Evolutionary conservation across 495 filamentous ascomycete genomes (phyloP).

Genomic region (Talaromyces wortmannii): DNA sequence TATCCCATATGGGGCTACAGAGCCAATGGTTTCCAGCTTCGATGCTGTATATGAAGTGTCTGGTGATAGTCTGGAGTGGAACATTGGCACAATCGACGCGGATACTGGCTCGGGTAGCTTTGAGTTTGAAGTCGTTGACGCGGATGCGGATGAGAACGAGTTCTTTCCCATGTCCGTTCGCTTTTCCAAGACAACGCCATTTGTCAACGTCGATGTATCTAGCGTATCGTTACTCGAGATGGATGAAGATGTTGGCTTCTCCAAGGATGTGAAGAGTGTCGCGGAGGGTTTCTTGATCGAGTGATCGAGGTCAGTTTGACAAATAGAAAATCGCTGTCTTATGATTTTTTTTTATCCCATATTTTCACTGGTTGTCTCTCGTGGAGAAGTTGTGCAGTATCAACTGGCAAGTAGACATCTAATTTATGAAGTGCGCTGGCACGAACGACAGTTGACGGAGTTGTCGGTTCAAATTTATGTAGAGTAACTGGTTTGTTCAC

Average conservation of each 20-base stretch:
- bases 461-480: too few relatives aligned
- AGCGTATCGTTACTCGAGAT: conserved; percentile 69
- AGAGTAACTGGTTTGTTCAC: too few relatives aligned
- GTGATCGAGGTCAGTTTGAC: conserved; percentile 28
- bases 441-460: too few relatives aligned
- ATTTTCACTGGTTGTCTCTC: too few relatives aligned
- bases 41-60: conserved; percentile 92
- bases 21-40: conserved; percentile 85
- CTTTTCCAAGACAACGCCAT: conserved; percentile 80
- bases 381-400: too few relatives aligned
- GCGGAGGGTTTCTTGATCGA: conserved; percentile 79
- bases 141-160: conserved; percentile 72
- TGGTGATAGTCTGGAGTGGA: conserved; percentile 91
- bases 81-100: conserved; percentile 73
- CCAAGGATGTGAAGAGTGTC: conserved; percentile 81
- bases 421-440: too few relatives aligned
- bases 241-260: conserved; percentile 77
- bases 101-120: conserved; percentile 77
- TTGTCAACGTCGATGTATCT: conserved; percentile 82
- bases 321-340: neutral
- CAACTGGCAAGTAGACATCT: too few relatives aligned
- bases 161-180: conserved; percentile 96
- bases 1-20: conserved; percentile 75
- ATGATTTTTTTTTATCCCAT: conserved; percentile 9
- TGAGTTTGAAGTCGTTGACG: conserved; percentile 84